Evolutionary conservation across 2,329 filamentous ascomycete genomes (phyloP), one percentile per base, ranked within the genome.

Genomic region (Sporothrix curviconia): DNA sequence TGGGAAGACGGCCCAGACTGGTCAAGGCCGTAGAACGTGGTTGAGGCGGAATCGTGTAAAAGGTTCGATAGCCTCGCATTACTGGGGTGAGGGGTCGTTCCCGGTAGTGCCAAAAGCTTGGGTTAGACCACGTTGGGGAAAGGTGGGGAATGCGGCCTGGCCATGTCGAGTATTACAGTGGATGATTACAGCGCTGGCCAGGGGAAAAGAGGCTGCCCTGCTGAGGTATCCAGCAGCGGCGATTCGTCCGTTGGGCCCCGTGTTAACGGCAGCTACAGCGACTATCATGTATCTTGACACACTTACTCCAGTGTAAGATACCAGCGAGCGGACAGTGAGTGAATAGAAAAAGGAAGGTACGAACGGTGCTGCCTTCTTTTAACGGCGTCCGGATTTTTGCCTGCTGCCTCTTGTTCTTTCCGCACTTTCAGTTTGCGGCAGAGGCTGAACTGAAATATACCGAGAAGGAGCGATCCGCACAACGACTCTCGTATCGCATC

Each of bases 151-250:
- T 28, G 11, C 19, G 15, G 22, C 14, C 14, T n/a, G n/a, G n/a
- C n/a, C n/a, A n/a, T n/a, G n/a, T n/a, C n/a, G n/a, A n/a, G n/a
- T n/a, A n/a, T n/a, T n/a, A n/a, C n/a, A n/a, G n/a, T n/a, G n/a
- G n/a, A n/a, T n/a, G n/a, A n/a, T n/a, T n/a, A n/a, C n/a, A n/a
- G n/a, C n/a, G n/a, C n/a, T n/a, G n/a, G n/a, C n/a, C n/a, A n/a
- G n/a, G n/a, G n/a, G n/a, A n/a, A n/a, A n/a, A n/a, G n/a, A n/a
- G n/a, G n/a, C 32, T 8, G 14, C 4, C 36, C 54, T 54, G 56
- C 57, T 57, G 59, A 59, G 42, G 22, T 59, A 61, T 59, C 19
- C 53, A 36, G 17, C 25, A 14, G 11, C 49, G 9, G 49, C 47
- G 37, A 61, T 61, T 61, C 50, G 59, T 28, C 47, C 34, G 37